phyloP scores from a whole-genome alignment of 208 protist genomes.

The Leishmania arabica region DNA sequence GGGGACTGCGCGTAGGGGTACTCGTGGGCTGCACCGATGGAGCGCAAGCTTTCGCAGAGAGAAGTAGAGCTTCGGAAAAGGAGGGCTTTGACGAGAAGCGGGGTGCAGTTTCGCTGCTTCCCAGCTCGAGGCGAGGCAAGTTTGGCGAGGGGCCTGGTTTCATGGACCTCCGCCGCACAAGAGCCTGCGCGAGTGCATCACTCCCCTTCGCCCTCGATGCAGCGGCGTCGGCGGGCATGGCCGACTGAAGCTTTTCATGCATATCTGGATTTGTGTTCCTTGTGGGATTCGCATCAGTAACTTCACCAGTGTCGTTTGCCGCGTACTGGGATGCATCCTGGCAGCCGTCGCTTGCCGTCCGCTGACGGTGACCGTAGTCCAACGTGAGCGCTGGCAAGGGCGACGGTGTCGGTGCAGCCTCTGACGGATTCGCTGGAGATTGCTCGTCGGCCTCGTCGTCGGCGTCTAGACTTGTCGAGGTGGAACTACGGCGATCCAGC shows the following conservation, averaged over 20 bases:
- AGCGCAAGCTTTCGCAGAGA: not conserved
- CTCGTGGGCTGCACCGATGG: not conserved
- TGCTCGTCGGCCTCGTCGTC: conserved; percentile 30
- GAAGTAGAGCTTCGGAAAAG: not conserved
- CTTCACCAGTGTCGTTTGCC: not conserved
- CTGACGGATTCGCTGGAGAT: conserved; percentile 10
- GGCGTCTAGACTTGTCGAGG: conserved; percentile 28
- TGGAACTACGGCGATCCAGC: conserved; percentile 4
- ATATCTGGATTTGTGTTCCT: not conserved
- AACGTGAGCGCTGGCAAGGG: conserved; percentile 8
- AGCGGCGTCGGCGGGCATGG: not conserved
- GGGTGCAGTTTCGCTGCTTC: not conserved
- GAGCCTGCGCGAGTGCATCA: not conserved
- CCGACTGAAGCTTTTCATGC: not conserved
- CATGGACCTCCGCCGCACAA: not conserved
- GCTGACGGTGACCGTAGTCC: conserved; percentile 4
- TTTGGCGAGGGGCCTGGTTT: not conserved
- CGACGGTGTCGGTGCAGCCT: conserved; percentile 4
- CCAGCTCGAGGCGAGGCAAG: not conserved
- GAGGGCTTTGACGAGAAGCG: not conserved
- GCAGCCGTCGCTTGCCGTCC: not conserved
- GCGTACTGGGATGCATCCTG: not conserved
- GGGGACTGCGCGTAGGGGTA: not conserved
- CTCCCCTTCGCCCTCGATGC: not conserved
- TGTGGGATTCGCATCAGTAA: not conserved